phyloP scores from a whole-genome alignment of 2,329 filamentous ascomycete genomes.

The Diplodia scrobiculata region DNA sequence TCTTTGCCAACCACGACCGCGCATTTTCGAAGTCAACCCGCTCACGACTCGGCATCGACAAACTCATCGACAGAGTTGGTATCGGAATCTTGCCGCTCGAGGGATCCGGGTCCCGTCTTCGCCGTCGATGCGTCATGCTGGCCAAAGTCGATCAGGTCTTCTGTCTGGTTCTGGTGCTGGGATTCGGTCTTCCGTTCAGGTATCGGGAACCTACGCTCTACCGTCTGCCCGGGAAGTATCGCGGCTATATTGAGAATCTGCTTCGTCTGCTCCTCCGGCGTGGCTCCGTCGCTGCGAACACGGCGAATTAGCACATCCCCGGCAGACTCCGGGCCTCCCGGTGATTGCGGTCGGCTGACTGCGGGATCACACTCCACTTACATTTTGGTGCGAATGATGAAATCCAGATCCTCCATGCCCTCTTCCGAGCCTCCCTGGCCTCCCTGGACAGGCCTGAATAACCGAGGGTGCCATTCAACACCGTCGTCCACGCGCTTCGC shows the following conservation, averaged over 20 bases:
- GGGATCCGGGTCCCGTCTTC: not conserved
- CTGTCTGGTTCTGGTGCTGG: conserved; percentile 32
- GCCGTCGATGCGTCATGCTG: conserved; percentile 44
- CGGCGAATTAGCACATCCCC: conserved; percentile 25
- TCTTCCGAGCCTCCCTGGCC: conserved; percentile 72
- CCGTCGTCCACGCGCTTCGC: conserved; percentile 75
- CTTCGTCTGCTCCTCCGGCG: conserved; percentile 70
- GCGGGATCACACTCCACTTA: conserved; percentile 49
- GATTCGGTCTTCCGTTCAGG: conserved; percentile 53
- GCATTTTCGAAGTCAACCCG: not conserved
- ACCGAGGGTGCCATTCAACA: conserved; percentile 81
- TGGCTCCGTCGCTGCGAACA: conserved; percentile 59
- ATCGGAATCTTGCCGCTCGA: conserved; percentile 47
- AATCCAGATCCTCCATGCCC: conserved; percentile 87
- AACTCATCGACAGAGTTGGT: conserved; percentile 52
- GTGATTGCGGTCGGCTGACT: not conserved
- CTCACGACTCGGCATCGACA: conserved; percentile 50
- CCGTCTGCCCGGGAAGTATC: conserved; percentile 73
- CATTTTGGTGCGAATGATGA: conserved; percentile 89
- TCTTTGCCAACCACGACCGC: not conserved
- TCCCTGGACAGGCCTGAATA: conserved; percentile 76
- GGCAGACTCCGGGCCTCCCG: not conserved
- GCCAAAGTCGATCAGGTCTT: conserved; percentile 62
- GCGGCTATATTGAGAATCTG: conserved; percentile 87
- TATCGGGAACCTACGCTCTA: conserved; percentile 55